Percentiles rank a stretch among this genome's conserved stretches.
Conservation (phyloP, 2,329 filamentous ascomycete genomes). For the Penicillium sp. region DNA sequence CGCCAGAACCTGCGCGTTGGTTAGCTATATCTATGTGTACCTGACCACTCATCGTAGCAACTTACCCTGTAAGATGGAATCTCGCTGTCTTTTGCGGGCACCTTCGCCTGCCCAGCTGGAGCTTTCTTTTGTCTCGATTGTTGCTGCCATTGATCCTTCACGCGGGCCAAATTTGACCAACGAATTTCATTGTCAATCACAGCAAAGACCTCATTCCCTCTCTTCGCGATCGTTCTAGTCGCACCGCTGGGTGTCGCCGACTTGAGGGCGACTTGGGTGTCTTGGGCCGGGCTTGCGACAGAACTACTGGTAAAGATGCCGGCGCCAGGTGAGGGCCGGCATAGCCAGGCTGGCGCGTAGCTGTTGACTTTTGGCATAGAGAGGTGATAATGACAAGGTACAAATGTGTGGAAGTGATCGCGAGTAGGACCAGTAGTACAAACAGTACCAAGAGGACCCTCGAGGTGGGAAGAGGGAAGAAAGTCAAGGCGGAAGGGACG, state of each 20-base stretch:
- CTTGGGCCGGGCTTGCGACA: conserved; percentile 41
- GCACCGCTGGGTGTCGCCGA: conserved; percentile 42
- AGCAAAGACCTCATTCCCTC: conserved; percentile 86
- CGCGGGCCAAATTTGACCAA: conserved; percentile 81
- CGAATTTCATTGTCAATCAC: conserved; percentile 87
- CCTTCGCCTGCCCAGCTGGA: conserved; percentile 22
- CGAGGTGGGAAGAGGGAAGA: background rate
- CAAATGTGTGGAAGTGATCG: too few species aligned
- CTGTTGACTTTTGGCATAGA: conserved; percentile 83
- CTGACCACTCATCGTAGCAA: background rate
- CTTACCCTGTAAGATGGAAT: conserved; percentile 35
- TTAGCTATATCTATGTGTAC: conserved; percentile 3
- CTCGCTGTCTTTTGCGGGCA: conserved; percentile 40
- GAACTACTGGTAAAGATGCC: conserved; percentile 70
- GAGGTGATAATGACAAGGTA: background rate
- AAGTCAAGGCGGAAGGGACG: conserved; percentile 5
- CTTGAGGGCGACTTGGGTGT: conserved; percentile 30
- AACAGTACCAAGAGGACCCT: background rate
- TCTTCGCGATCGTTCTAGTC: conserved; percentile 70
- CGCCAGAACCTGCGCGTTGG: conserved; percentile 66
- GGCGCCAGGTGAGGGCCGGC: conserved; percentile 75
- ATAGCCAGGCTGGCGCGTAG: conserved; percentile 87
- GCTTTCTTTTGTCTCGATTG: conserved; percentile 38
- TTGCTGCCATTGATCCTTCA: conserved; percentile 68
- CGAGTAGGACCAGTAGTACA: background rate